Evolutionary conservation across 2,329 filamentous ascomycete species (phyloP), one percentile per base, ranked within the genome.

Genomic region (Talaromyces sp.): DNA sequence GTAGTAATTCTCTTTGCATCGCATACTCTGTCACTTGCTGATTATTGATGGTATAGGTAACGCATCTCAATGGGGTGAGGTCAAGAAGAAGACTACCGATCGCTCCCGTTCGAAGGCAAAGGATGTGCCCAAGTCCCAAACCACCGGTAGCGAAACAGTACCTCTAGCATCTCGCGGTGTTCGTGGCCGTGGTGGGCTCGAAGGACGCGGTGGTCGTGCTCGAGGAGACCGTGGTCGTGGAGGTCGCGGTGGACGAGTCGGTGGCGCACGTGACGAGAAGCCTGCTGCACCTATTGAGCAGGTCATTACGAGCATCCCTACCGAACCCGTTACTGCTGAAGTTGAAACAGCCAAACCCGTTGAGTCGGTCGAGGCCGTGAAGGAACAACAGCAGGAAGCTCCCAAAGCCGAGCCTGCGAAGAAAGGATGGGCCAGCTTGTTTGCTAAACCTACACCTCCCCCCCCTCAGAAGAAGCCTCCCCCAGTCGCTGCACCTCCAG

Each of bases 381-480:
- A 72, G 64, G 67, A 68, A 49, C 59, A 43, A n/a, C 67, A 70
- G 41, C 66, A 69, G 19, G 62, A 69, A 25, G 60, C 67, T 27
- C 57, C 74, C 35, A 79, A 78, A 73, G 72, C 75, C 4, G 78
- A 79, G 65, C 76, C 75, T 45, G 72, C 78, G 58, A 80, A 80
- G 75, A 79, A 78, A 71, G 78, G 77, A 60, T 93, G 90, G 90
- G 90, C 90, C 43, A 91, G 89, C 78, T 89, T 93, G 84, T 86
- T 92, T 68, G 86, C 88, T 41, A 90, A 89, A 80, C 81, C 84
- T 47, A 80, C 84, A 43, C 83, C 86, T 45, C 74, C 77, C 59
- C 77, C 79, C 62, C 74, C 75, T 58, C 78, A 81, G 67, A 84
- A 84, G 75, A 81, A 83, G 70, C 81, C 84, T 64, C 82, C 75